These are phyloP conservation scores for Leptographium flavum DNA, from an alignment of 2,329 filamentous ascomycete species.

Conservation along the genomic window DNA sequence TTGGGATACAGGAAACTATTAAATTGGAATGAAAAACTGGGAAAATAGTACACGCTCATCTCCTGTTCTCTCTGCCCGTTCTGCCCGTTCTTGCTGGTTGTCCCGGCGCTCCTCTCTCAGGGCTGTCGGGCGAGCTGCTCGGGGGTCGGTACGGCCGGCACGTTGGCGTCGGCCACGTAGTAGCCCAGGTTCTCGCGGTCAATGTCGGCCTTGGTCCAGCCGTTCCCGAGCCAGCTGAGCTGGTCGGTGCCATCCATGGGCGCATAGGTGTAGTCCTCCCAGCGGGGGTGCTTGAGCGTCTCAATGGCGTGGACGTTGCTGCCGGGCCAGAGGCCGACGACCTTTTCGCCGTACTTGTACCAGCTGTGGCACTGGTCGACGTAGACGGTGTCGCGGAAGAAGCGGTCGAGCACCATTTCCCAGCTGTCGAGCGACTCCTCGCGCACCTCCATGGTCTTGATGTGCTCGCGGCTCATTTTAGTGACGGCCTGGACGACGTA, in stretches of 20 bases:
- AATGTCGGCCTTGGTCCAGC: slow-evolving; percentile 2
- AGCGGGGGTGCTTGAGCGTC: slow-evolving; percentile 32
- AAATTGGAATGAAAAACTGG: too few species aligned
- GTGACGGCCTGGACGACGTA: slow-evolving; percentile 32
- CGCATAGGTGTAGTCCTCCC: slow-evolving; percentile 37
- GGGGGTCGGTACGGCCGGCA: background rate
- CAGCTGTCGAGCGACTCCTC: slow-evolving; percentile 32
- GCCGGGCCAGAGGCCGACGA: slow-evolving; percentile 34
- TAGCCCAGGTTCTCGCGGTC: background rate
- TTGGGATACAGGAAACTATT: too few species aligned
- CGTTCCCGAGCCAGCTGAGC: slow-evolving; percentile 9
- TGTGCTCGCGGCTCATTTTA: slow-evolving; percentile 34
- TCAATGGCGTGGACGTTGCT: slow-evolving; percentile 35
- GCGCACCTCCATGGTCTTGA: slow-evolving; percentile 28
- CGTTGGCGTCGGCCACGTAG: background rate
- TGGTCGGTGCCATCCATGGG: slow-evolving; percentile 16
- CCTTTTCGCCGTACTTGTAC: slow-evolving; percentile 30
- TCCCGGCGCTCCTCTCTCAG: background rate
- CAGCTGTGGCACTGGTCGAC: slow-evolving; percentile 30
- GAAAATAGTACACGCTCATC: too few species aligned
- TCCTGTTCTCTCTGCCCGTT: too few species aligned
- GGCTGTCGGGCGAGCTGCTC: background rate
- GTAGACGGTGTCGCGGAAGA: slow-evolving; percentile 39
- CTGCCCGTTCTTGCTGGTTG: too few species aligned
- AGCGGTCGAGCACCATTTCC: slow-evolving; percentile 28